phyloP scores from a whole-genome alignment of 805 yeast species.

The Peterozyma toletana region DNA sequence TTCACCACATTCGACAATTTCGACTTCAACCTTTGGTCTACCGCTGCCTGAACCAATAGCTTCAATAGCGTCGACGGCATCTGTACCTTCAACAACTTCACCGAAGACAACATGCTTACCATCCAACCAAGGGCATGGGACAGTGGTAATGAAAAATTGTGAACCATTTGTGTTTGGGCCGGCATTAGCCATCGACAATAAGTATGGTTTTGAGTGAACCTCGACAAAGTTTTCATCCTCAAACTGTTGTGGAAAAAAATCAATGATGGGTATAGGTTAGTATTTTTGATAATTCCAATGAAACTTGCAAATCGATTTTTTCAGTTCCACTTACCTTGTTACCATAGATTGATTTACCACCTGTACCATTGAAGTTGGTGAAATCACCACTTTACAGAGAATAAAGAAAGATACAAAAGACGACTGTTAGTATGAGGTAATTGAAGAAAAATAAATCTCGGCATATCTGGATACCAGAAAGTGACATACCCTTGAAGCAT shows the following conservation, averaged over 20 bases:
- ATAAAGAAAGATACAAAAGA: not conserved
- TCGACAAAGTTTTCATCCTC: conserved; percentile 61
- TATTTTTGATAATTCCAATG: not conserved
- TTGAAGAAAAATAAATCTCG: not conserved
- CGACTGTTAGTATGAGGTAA: not conserved
- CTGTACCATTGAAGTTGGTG: conserved; percentile 82
- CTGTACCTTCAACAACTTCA: conserved; percentile 61
- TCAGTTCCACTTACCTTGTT: conserved; percentile 34
- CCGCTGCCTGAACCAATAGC: conserved; percentile 63
- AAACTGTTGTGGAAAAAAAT: conserved; percentile 10
- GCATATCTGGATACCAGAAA: too few relatives aligned
- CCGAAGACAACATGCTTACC: conserved; percentile 77
- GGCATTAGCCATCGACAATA: conserved; percentile 87
- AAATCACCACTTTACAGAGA: conserved; percentile 56
- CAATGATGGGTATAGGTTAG: too few relatives aligned
- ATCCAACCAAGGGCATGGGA: conserved; percentile 70
- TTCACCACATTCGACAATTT: conserved; percentile 58
- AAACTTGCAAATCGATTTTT: too few relatives aligned
- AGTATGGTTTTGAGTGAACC: conserved; percentile 74
- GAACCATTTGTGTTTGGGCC: conserved; percentile 93
- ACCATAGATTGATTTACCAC: conserved; percentile 87
- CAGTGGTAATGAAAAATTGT: conserved; percentile 84
- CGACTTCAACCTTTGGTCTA: conserved; percentile 54
- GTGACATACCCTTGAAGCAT: conserved; percentile 70
- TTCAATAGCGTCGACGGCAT: conserved; percentile 50